These are phyloP conservation scores for Murraya koenigii DNA, from an alignment of 345 rosid species.

Conservation along the genomic window DNA sequence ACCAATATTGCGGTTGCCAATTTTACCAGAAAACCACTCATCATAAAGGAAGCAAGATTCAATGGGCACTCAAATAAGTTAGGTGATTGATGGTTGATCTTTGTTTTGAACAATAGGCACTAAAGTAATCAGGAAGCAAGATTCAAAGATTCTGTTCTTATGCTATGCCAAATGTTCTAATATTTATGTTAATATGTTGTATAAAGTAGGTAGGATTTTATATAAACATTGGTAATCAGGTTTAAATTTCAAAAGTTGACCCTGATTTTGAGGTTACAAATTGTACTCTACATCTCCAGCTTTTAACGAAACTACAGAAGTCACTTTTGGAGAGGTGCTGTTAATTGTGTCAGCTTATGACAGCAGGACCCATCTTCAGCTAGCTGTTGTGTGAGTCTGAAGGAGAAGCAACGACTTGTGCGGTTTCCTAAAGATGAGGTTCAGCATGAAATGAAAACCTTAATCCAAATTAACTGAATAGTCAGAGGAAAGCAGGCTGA, in stretches of 20 bases:
- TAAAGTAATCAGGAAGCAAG: neutral
- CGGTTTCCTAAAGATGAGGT: neutral
- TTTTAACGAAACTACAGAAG: neutral
- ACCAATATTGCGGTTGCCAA: neutral
- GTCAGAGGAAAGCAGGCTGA: no score
- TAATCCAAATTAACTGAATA: neutral
- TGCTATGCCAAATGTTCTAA: neutral
- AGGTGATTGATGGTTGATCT: neutral
- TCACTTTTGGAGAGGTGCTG: neutral
- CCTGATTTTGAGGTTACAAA: neutral
- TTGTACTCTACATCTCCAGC: neutral
- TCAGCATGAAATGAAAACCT: neutral
- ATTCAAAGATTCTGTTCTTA: neutral
- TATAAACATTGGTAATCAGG: neutral
- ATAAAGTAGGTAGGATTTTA: neutral
- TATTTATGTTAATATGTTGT: neutral
- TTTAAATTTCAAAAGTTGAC: neutral
- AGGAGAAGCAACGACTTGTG: neutral
- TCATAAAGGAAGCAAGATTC: neutral
- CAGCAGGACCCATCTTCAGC: neutral
- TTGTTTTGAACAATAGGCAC: neutral
- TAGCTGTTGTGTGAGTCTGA: neutral
- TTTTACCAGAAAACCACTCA: neutral
- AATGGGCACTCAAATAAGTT: no score
- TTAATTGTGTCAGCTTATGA: neutral